Conservation (phyloP, 75 land plant genomes). For the Gnetum montanum region DNA sequence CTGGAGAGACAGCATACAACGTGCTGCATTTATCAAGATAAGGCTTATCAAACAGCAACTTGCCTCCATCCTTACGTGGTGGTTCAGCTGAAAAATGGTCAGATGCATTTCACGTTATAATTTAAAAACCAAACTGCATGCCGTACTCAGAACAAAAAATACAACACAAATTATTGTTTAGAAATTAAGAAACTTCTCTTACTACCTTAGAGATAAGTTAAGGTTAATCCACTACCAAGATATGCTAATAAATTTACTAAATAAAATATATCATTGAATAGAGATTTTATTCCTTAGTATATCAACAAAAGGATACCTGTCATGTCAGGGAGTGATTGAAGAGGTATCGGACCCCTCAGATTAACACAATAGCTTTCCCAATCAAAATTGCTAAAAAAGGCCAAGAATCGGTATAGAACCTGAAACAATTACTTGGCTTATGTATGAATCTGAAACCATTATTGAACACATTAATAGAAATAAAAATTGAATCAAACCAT, state of each 20-base stretch:
- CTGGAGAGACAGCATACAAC: conserved; percentile 65
- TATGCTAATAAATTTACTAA: no score
- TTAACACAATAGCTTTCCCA: conserved; percentile 96
- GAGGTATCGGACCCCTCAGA: conserved; percentile 92
- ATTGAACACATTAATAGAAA: not conserved
- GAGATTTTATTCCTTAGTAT: no score
- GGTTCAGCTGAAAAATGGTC: conserved; percentile 83
- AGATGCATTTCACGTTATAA: no score
- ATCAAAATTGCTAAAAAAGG: conserved; percentile 94
- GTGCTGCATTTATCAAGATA: conserved; percentile 51
- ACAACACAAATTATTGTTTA: no score
- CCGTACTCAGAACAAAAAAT: not conserved
- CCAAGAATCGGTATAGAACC: conserved; percentile 89
- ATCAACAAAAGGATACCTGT: conserved; percentile 33
- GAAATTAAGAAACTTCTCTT: no score
- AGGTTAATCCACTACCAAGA: no score
- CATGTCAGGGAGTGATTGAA: conserved; percentile 70
- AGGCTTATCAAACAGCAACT: conserved; percentile 49
- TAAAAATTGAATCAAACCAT: no score
- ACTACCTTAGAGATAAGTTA: no score
- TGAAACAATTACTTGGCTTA: no score
- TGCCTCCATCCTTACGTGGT: conserved; percentile 70
- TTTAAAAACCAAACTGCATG: not conserved
- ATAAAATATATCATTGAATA: no score
- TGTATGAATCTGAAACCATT: not conserved